phyloP scores from a whole-genome alignment of 2,329 filamentous ascomycete genomes.

The Neospermospora avenae region DNA sequence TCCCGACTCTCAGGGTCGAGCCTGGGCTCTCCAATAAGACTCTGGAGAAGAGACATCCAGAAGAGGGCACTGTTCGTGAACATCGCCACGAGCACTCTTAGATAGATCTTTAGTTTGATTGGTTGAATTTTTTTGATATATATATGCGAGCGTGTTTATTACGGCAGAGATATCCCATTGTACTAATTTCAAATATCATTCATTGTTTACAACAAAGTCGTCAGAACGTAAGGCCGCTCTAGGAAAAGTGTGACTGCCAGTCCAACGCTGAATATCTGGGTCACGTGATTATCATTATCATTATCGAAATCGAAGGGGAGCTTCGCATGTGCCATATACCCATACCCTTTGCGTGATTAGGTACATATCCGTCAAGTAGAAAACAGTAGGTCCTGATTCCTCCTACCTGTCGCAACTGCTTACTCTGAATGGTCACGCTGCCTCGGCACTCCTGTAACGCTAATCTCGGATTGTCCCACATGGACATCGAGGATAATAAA shows the following conservation, averaged over 20 bases:
- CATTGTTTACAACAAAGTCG: not conserved
- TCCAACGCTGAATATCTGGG: too few relatives aligned
- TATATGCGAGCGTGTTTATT: not conserved
- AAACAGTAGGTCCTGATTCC: not conserved
- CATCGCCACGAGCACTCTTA: not conserved
- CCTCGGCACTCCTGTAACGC: not conserved
- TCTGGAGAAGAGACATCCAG: slow-evolving; percentile 22
- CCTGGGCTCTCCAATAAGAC: slow-evolving; percentile 19
- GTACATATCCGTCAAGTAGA: not conserved
- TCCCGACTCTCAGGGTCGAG: slow-evolving; percentile 51
- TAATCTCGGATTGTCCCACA: not conserved
- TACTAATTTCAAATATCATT: not conserved
- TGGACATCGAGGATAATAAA: slow-evolving; percentile 19
- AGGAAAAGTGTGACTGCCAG: too few relatives aligned
- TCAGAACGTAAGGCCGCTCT: too few relatives aligned
- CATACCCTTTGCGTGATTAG: too few relatives aligned
- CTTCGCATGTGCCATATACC: too few relatives aligned
- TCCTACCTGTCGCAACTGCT: not conserved
- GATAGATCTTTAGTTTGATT: not conserved
- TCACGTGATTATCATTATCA: too few relatives aligned
- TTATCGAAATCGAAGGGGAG: too few relatives aligned
- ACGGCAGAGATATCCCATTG: slow-evolving; percentile 12
- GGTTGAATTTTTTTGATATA: not conserved
- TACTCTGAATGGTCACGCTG: not conserved
- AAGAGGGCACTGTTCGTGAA: slow-evolving; percentile 7